phyloP scores from a whole-genome alignment of 805 yeast genomes.

The Geotrichum ghanense region DNA sequence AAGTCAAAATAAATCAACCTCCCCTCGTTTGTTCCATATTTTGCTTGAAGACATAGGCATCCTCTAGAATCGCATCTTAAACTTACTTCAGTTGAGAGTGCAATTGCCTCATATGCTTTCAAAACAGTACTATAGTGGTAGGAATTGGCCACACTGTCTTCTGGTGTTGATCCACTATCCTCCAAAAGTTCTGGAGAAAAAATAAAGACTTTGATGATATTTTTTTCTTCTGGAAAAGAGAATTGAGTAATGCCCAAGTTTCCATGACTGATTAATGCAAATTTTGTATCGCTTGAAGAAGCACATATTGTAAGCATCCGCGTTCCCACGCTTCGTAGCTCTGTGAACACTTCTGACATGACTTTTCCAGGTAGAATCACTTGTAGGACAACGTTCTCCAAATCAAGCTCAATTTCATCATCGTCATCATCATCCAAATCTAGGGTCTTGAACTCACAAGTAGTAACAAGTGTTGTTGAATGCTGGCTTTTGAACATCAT shows the following conservation, averaged over 20 bases:
- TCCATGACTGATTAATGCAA: slow-evolving; percentile 54
- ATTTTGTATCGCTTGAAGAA: slow-evolving; percentile 28
- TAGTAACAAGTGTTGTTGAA: slow-evolving; percentile 40
- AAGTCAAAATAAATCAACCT: slow-evolving; percentile 21
- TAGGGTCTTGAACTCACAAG: slow-evolving; percentile 42
- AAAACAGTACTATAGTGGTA: slow-evolving; percentile 40
- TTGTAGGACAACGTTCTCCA: slow-evolving; percentile 36
- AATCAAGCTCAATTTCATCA: slow-evolving; percentile 30
- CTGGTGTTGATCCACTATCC: slow-evolving; percentile 25
- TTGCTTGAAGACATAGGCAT: slow-evolving; percentile 34
- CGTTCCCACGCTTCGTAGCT: slow-evolving; percentile 43
- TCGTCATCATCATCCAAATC: slow-evolving; percentile 20
- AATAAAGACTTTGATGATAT: slow-evolving; percentile 48
- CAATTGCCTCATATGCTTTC: slow-evolving; percentile 38
- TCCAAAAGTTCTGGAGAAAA: not conserved
- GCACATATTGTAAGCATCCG: slow-evolving; percentile 32
- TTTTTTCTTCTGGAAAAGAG: slow-evolving; percentile 49
- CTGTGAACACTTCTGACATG: slow-evolving; percentile 42
- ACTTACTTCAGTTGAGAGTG: slow-evolving; percentile 40
- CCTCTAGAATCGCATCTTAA: slow-evolving; percentile 45
- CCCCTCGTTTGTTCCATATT: slow-evolving; percentile 26
- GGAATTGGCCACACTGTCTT: slow-evolving; percentile 16
- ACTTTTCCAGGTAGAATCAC: slow-evolving; percentile 43
- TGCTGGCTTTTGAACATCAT: slow-evolving; percentile 36
- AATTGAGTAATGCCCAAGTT: slow-evolving; percentile 65